Base-by-base conservation (phyloP, 345 rosid species). In the Citrus unshiu region DNA sequence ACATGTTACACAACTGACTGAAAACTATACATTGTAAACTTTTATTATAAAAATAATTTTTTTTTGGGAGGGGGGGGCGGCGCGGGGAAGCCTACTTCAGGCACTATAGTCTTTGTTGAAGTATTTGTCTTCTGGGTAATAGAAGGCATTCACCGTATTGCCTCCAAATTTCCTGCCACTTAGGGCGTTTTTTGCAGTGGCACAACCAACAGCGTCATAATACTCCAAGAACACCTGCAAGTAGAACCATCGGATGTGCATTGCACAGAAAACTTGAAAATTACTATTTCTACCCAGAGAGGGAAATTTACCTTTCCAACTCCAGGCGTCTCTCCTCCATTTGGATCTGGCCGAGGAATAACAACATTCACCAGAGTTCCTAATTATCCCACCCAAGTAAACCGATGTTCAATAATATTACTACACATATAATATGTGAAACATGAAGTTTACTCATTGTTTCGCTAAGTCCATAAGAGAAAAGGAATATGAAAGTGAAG, bases 141-240 rank as follows among this genome's bases (percentile, higher is more conserved):
- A 81, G 27, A 60, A 58, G 34, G 74, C 81, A 14, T 46, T 77
- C 34, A 81, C 84, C 9, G 39, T 68, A 35, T 77, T 81, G 9
- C 78, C 84, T 58, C 78, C 83, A 59, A 77, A 77, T 73, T 77
- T 81, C 78, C 81, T 72, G 63, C 81, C 81, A 60, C 51, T 68
- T 35, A 81, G 66, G 24, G 81, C 78, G 27, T 49, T 72, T 67
- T 46, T 81, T 49, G 81, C 81, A 19, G 51, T 77, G 27, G 83
- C 43, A 27, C 80, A 64, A 10, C 80, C 77, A n/a, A 40, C 32
- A 4, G 39, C 61, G 29, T 81, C 83, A 12, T 70, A 43, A 25
- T 81, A 81, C 68, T 81, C 83, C 64, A 81, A 72, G 73, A 81
- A 77, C 32, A 81, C 80, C 83, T 81, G 80, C 83, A 32, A 76